Conservation (phyloP, 2,329 filamentous ascomycete genomes). For the Aulographum hederae region DNA sequence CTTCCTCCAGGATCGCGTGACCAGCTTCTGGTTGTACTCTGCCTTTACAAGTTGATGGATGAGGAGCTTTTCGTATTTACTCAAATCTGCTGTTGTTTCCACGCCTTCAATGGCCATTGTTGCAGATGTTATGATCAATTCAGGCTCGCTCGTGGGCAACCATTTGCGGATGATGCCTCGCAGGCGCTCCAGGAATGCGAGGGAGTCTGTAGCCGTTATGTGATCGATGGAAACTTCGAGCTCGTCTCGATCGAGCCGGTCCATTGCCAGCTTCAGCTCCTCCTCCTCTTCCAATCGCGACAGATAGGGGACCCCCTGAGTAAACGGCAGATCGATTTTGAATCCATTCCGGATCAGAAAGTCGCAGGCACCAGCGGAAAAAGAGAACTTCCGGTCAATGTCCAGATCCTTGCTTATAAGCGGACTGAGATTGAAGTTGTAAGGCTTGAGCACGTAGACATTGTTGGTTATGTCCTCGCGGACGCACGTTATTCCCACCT, state of each 20-base stretch:
- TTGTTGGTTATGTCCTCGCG: conserved; percentile 28
- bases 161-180: conserved; percentile 28
- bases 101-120: neutral
- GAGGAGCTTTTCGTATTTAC: conserved; percentile 41
- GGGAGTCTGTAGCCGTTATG: too few species aligned
- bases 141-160: conserved; percentile 8
- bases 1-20: conserved; percentile 22
- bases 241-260: conserved; percentile 32
- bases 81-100: conserved; percentile 12
- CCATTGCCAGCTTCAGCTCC: conserved; percentile 25
- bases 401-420: conserved; percentile 33
- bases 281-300: conserved; percentile 44
- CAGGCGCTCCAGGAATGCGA: conserved; percentile 30
- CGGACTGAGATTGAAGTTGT: conserved; percentile 46
- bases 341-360: conserved; percentile 42
- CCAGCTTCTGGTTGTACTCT: conserved; percentile 35
- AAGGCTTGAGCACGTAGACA: conserved; percentile 41
- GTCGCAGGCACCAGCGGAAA: conserved; percentile 40
- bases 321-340: conserved; percentile 36
- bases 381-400: conserved; percentile 40
- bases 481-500: conserved; percentile 50
- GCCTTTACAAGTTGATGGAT: conserved; percentile 47
- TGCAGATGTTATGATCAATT: neutral
- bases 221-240: too few species aligned
- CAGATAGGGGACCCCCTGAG: conserved; percentile 40